Percentiles rank a stretch among this genome's conserved stretches.
Conservation (phyloP, 2,329 filamentous ascomycete genomes). For the Helminthosporium solani region DNA sequence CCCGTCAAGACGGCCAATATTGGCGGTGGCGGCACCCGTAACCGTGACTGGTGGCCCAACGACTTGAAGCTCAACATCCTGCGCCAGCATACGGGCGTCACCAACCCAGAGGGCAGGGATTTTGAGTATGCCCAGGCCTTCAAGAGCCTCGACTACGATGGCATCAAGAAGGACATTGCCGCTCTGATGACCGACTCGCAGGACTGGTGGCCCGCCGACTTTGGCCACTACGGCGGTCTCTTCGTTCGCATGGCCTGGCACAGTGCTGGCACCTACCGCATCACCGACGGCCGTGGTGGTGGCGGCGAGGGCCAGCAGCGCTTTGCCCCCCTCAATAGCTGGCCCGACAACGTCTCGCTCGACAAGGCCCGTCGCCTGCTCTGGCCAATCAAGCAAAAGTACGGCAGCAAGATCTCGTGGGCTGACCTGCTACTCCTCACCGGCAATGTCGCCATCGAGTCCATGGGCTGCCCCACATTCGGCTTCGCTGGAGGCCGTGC, state of each 20-base stretch:
- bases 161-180: constrained; percentile 71
- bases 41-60: constrained; percentile 74
- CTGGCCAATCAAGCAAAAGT: constrained; percentile 84
- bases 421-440: constrained; percentile 70
- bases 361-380: constrained; percentile 79
- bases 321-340: constrained; percentile 78
- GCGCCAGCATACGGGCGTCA: constrained; percentile 65
- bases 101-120: constrained; percentile 64
- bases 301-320: constrained; percentile 74
- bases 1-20: constrained; percentile 37
- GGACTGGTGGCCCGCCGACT: constrained; percentile 80
- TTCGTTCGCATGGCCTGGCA: constrained; percentile 84
- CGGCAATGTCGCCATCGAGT: constrained; percentile 75
- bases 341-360: constrained; percentile 76
- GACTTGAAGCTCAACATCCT: constrained; percentile 68
- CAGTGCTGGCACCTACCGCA: constrained; percentile 75
- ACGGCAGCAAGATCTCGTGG: constrained; percentile 80
- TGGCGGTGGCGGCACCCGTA: constrained; percentile 65
- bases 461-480: constrained; percentile 72
- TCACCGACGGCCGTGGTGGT: constrained; percentile 72
- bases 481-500: constrained; percentile 72
- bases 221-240: constrained; percentile 77
- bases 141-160: constrained; percentile 69
- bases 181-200: constrained; percentile 75
- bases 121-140: constrained; percentile 75